These are phyloP conservation scores for Wallemia mellicola DNA, from an alignment of 1,284 basidiomycete species.

Conservation along the genomic window DNA sequence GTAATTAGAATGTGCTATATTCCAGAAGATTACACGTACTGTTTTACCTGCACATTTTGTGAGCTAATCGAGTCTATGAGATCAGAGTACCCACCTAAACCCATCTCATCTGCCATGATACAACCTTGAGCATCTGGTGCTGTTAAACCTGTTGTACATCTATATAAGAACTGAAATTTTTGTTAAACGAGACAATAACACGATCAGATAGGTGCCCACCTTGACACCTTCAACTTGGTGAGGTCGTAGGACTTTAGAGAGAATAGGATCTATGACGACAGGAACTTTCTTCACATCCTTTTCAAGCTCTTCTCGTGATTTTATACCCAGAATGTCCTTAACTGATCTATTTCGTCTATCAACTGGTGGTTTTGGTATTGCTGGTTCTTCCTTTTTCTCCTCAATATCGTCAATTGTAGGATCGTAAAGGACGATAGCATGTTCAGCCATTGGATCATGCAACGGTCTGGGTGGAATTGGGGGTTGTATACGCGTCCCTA, in stretches of 20 bases:
- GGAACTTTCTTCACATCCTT: constrained; percentile 49
- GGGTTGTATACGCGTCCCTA: constrained; percentile 57
- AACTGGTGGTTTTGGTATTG: constrained; percentile 6
- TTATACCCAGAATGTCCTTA: constrained; percentile 42
- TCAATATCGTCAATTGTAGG: constrained; percentile 79
- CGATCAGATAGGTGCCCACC: constrained; percentile 19
- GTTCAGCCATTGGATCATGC: constrained; percentile 88
- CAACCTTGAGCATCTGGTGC: constrained; percentile 19
- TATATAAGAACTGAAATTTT: constrained; percentile 53
- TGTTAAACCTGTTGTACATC: constrained; percentile 73
- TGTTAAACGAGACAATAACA: neutral
- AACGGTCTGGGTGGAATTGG: constrained; percentile 67
- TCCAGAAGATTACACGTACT: neutral
- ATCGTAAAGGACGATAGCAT: constrained; percentile 89
- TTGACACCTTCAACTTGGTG: constrained; percentile 98
- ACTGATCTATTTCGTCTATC: constrained; percentile 19
- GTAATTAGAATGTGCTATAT: constrained; percentile 7
- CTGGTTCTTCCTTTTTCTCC: constrained; percentile 23
- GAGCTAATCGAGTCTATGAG: neutral
- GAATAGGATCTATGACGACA: constrained; percentile 74
- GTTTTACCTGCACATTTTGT: neutral
- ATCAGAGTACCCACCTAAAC: constrained; percentile 28
- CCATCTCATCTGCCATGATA: constrained; percentile 99
- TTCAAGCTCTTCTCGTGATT: constrained; percentile 25
- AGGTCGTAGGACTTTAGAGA: constrained; percentile 64